Evolutionary conservation across 352 stramenopile genomes (phyloP), one percentile per base, ranked within the genome.

Genomic region (Bremia lactucae): DNA sequence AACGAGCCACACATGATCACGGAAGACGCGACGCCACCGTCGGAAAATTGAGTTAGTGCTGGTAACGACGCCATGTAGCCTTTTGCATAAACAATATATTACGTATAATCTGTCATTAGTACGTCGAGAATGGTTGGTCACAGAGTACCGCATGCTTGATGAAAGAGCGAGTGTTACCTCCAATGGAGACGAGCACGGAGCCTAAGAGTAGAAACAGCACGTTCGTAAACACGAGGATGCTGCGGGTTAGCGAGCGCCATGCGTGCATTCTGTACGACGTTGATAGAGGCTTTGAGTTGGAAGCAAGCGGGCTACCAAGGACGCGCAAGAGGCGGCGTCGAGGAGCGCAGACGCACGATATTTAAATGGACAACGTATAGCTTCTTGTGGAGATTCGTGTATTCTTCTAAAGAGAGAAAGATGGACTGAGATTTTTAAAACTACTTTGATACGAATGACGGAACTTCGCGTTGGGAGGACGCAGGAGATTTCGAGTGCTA

Each of bases 221-320:
- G 58, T 90, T 90, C n/a, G 74, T 88, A 57, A 90, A 90, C 44
- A 90, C 77, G 37, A 90, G 62, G 37, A 90, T 72, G 44, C 75
- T 82, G 22, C 78, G 68, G 39, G 72, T 82, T 22, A 90, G 59
- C 31, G 69, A 82, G 24, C 78, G 72, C 75, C 78, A 90, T 42
- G 61, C 62, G 46, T 61, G 62, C 63, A 79, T 73, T 10, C 29
- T 51, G 31, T 29, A 42, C 25, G 2, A 4, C 13, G 2, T n/a
- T 13, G n/a, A n/a, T n/a, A n/a, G n/a, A n/a, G n/a, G n/a, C n/a
- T n/a, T n/a, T n/a, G n/a, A n/a, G n/a, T n/a, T n/a, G n/a, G n/a
- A n/a, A n/a, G n/a, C n/a, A n/a, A n/a, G n/a, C n/a, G n/a, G n/a
- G n/a, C n/a, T n/a, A n/a, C n/a, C n/a, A n/a, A n/a, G n/a, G n/a